phyloP scores from a whole-genome alignment of 2,329 filamentous ascomycete genomes.

The Aspergillus alliaceus region DNA sequence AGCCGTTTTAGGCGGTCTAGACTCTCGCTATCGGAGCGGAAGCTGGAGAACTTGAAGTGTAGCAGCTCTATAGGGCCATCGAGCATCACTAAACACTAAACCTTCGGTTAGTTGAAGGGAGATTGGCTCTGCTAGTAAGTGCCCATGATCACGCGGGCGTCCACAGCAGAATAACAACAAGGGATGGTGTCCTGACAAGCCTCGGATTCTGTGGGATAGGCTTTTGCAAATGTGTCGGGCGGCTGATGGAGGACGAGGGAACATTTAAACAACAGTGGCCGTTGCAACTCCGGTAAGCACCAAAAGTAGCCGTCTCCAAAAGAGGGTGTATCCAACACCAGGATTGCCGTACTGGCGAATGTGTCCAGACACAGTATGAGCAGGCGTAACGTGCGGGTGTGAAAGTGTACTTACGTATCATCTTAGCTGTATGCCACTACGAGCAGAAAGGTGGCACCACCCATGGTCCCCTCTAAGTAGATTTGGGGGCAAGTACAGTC shows the following conservation, averaged over 20 bases:
- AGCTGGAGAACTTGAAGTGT: slow-evolving; percentile 40
- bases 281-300: slow-evolving; percentile 49
- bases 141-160: slow-evolving; percentile 22
- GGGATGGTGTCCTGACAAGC: slow-evolving; percentile 52
- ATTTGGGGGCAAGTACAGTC: slow-evolving; percentile 34
- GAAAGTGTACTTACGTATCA: slow-evolving; percentile 37
- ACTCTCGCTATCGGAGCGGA: slow-evolving; percentile 36
- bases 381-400: not conserved
- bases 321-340: slow-evolving; percentile 49
- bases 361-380: slow-evolving; percentile 30
- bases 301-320: slow-evolving; percentile 48
- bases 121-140: slow-evolving; percentile 30
- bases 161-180: slow-evolving; percentile 50
- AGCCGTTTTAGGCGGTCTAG: slow-evolving; percentile 34
- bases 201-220: slow-evolving; percentile 45
- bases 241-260: slow-evolving; percentile 50
- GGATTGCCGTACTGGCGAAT: slow-evolving; percentile 48
- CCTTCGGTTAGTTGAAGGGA: slow-evolving; percentile 33
- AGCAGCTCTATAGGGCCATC: slow-evolving; percentile 35
- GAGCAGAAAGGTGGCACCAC: slow-evolving; percentile 45
- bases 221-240: slow-evolving; percentile 47
- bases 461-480: slow-evolving; percentile 39
- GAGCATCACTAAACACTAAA: slow-evolving; percentile 34
- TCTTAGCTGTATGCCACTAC: slow-evolving; percentile 52
- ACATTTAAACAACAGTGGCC: slow-evolving; percentile 47